Evolutionary conservation across 2,329 filamentous ascomycete genomes (phyloP), one percentile per base, ranked within the genome.

Genomic region (Aphanoascus verrucosus): DNA sequence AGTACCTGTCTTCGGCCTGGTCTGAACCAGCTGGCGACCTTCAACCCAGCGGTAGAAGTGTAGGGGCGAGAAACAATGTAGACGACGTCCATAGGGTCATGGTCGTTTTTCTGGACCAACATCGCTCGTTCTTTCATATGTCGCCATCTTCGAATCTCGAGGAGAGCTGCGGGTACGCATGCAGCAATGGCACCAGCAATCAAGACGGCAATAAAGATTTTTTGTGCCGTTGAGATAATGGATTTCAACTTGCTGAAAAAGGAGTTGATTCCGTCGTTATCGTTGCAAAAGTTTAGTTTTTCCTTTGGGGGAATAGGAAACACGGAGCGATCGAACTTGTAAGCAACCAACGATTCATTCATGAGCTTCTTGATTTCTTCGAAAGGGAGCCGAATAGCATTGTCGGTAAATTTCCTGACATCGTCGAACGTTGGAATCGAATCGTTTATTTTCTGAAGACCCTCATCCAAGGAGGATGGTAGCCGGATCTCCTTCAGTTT

Each of bases 241-340:
- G 80, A 71, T 49, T 81, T 80, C 1, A 97, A 75, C 11, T 76
- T 76, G 54, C 83, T 74, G 68, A 98, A 98, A 74, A 97, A 97
- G 58, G 83, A 76, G 64, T 84, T 82, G 68, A 98, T 85, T 32
- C 80, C 82, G 59, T 87, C 79, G 70, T 93, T 88, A 65, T 88
- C 82, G 41, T 88, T 88, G 74, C 93, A 98, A 72, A 98, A 97
- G 0, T 79, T 84, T 51, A 98, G 75, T 37, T 82, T 74, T 68
- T 94, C 79, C 72, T 94, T 95, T 61, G 84, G 73, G 1, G 93
- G 89, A 2, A 95, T 78, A 0, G 90, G 88, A 61, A 98, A 91
- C 8, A 85, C 70, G 11, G 80, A 79, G 14, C 82, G 77, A 65
- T 96, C 82, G 65, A 97, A 94, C 32, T 75, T 77, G 74, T 89